phyloP scores from a whole-genome alignment of 2,329 filamentous ascomycete genomes.

The Aspergillus flavus region DNA sequence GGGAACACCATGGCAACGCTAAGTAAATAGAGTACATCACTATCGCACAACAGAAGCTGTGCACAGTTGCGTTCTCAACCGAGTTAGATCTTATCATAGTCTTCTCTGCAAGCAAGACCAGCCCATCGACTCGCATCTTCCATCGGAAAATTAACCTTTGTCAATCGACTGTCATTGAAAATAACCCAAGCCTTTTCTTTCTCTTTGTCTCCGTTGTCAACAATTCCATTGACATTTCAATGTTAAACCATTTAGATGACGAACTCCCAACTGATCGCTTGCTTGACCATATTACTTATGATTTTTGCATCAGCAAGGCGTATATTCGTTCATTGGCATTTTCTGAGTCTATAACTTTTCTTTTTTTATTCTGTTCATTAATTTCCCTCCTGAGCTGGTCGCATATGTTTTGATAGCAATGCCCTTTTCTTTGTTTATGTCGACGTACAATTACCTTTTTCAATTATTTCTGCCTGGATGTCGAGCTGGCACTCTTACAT shows the following conservation, averaged over 20 bases:
- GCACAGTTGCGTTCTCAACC: background rate
- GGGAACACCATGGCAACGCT: slow-evolving; percentile 29
- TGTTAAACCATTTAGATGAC: slow-evolving; percentile 4
- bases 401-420: slow-evolving; percentile 9
- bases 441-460: background rate
- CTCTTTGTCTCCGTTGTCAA: background rate
- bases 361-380: slow-evolving; percentile 10
- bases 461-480: slow-evolving; percentile 12
- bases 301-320: slow-evolving; percentile 28
- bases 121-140: background rate
- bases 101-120: background rate
- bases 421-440: background rate
- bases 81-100: background rate
- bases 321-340: slow-evolving; percentile 21
- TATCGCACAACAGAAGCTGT: background rate
- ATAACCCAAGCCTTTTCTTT: background rate
- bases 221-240: background rate
- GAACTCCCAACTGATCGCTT: slow-evolving; percentile 12
- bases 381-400: slow-evolving; percentile 6
- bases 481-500: slow-evolving; percentile 25
- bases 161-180: background rate
- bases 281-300: slow-evolving; percentile 23
- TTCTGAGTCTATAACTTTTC: slow-evolving; percentile 5
- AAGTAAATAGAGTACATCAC: background rate
- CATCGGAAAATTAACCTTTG: background rate